phyloP scores from a whole-genome alignment of 495 filamentous ascomycete genomes.

The Penicillium parvum region DNA sequence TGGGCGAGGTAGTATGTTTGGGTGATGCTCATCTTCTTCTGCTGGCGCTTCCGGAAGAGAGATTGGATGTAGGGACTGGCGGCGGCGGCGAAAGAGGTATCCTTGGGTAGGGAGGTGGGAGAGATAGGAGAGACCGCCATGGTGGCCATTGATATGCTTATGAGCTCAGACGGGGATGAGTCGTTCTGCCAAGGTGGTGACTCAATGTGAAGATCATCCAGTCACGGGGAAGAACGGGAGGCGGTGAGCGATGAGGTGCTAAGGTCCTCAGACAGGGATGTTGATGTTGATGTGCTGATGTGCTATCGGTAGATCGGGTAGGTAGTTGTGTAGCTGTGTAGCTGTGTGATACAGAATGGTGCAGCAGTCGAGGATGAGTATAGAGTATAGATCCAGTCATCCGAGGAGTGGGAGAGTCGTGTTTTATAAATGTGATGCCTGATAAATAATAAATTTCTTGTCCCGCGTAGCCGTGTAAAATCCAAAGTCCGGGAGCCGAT shows the following conservation, averaged over 20 bases:
- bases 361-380: neutral
- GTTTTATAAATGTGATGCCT: conserved; percentile 1
- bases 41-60: conserved; percentile 39
- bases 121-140: conserved; percentile 14
- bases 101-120: conserved; percentile 14
- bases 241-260: conserved; percentile 21
- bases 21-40: conserved; percentile 90
- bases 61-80: conserved; percentile 34
- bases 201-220: conserved; percentile 29
- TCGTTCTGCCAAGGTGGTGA: conserved; percentile 31
- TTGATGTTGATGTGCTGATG: neutral
- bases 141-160: conserved; percentile 26
- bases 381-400: too few species aligned
- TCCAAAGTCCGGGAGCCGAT: conserved; percentile 8
- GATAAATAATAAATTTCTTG: neutral
- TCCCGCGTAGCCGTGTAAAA: conserved; percentile 9
- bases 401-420: neutral
- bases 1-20: conserved; percentile 98
- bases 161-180: conserved; percentile 25
- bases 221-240: conserved; percentile 14
- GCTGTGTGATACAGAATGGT: neutral
- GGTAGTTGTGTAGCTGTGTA: neutral
- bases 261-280: neutral
- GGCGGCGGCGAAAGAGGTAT: conserved; percentile 18
- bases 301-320: neutral